A percentile compares a stretch with the other conserved stretches of the same genome.
Conservation (phyloP, 768 basidiomycete species). For the Tulasnella sp. region DNA sequence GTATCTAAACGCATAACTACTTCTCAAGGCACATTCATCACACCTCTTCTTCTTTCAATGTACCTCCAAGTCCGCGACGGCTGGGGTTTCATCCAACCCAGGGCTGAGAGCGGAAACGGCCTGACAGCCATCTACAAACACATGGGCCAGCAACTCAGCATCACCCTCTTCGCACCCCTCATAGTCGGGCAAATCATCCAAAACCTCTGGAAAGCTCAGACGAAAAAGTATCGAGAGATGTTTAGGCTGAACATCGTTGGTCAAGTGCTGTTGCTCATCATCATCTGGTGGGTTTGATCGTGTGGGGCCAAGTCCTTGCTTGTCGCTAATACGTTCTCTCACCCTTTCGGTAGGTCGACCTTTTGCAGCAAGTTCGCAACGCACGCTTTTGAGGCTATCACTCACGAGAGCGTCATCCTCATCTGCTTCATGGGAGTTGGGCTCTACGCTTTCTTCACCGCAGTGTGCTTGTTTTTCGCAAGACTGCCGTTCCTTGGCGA, state of each 20-base stretch:
- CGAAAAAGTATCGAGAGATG: constrained; percentile 29
- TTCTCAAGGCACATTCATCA: constrained; percentile 29
- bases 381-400: constrained; percentile 31
- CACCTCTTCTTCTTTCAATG: constrained; percentile 31
- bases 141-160: constrained; percentile 32
- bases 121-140: constrained; percentile 33
- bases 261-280: constrained; percentile 32
- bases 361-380: constrained; percentile 34
- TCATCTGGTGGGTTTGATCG: constrained; percentile 29
- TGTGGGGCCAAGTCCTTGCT: neutral
- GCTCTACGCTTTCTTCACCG: constrained; percentile 31
- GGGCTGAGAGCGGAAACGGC: constrained; percentile 31
- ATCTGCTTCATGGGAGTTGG: constrained; percentile 32
- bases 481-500: constrained; percentile 31
- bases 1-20: neutral
- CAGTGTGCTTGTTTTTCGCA: constrained; percentile 29
- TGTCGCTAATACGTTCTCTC: neutral
- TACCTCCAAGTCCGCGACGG: constrained; percentile 30
- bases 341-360: constrained; percentile 28
- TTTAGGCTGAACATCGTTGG: constrained; percentile 31
- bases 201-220: constrained; percentile 31
- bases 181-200: constrained; percentile 34
- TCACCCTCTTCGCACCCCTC: constrained; percentile 33
- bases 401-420: constrained; percentile 32
- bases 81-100: constrained; percentile 32